These are phyloP conservation scores for Mycena epipterygia DNA, from an alignment of 768 basidiomycete genomes.

Conservation along the genomic window DNA sequence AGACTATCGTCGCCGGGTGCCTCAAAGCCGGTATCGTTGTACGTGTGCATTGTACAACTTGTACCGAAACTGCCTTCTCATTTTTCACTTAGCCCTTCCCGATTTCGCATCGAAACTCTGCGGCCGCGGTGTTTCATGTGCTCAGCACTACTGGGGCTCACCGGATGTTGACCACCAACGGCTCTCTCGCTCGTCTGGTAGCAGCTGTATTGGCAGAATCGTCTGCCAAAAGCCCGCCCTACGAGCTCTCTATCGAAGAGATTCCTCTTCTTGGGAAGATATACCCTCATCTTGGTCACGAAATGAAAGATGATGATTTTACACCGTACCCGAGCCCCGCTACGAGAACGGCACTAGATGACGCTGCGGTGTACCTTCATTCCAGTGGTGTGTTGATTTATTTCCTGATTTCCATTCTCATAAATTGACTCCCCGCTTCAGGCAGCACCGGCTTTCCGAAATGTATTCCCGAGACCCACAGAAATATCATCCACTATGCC, in stretches of 20 bases:
- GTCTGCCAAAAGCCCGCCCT: too few relatives aligned
- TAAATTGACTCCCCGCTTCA: too few relatives aligned
- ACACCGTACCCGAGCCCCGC: too few relatives aligned
- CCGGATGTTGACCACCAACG: conserved; percentile 49
- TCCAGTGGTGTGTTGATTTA: background rate
- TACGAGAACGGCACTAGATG: too few relatives aligned
- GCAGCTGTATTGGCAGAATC: conserved; percentile 43
- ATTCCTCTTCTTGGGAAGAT: too few relatives aligned
- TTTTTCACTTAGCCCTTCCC: conserved; percentile 44
- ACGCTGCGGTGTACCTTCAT: too few relatives aligned
- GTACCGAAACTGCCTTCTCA: background rate
- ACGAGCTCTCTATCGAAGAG: too few relatives aligned
- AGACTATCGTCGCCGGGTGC: conserved; percentile 52
- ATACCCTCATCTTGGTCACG: too few relatives aligned
- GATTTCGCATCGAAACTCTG: too few relatives aligned
- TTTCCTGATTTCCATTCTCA: conserved; percentile 11
- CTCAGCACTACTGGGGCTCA: conserved; percentile 54
- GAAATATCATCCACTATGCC: conserved; percentile 8
- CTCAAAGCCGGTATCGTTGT: conserved; percentile 54
- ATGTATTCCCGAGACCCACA: conserved; percentile 20
- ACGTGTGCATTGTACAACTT: conserved; percentile 19
- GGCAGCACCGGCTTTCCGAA: too few relatives aligned
- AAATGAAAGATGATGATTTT: too few relatives aligned
- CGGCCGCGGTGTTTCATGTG: too few relatives aligned
- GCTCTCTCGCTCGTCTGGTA: conserved; percentile 44